Conservation (phyloP, 1,284 basidiomycete species). For the Boletus smithii region DNA sequence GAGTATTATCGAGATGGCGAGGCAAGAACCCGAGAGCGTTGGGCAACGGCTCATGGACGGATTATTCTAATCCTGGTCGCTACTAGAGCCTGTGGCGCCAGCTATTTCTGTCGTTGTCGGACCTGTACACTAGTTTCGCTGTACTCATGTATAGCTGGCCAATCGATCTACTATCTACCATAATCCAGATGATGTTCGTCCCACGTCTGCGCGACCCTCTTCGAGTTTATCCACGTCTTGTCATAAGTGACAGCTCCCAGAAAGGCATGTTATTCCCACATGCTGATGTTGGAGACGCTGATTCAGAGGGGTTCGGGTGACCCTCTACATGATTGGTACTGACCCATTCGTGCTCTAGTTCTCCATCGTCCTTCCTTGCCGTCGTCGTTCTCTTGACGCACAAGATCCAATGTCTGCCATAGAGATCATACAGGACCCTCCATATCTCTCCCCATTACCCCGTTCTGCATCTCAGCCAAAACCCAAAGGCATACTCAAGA, state of each 20-base stretch:
- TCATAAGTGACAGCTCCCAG: not conserved
- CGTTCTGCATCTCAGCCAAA: conserved; percentile 62
- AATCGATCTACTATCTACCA: too few species aligned
- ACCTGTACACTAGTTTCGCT: conserved; percentile 10
- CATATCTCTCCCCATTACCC: conserved; percentile 40
- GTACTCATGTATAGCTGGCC: conserved; percentile 2
- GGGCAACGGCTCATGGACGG: conserved; percentile 72
- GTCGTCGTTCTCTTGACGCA: not conserved
- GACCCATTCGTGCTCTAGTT: conserved; percentile 1
- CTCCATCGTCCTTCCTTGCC: not conserved
- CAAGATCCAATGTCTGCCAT: conserved; percentile 34
- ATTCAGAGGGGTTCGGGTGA: conserved; percentile 12
- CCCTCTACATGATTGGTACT: conserved; percentile 2
- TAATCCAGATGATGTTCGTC: too few species aligned
- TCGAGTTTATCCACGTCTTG: too few species aligned
- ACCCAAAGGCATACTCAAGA: conserved; percentile 84
- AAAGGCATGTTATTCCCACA: conserved; percentile 31
- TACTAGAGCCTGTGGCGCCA: too few species aligned
- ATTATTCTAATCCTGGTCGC: conserved; percentile 57
- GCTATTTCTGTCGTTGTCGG: conserved; percentile 22
- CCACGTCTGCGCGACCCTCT: not conserved
- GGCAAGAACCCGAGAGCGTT: conserved; percentile 84
- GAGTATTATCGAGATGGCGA: conserved; percentile 93
- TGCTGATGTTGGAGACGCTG: conserved; percentile 1
- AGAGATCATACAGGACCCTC: conserved; percentile 40